A percentile compares a stretch with the other conserved stretches of the same genome.
Conservation (phyloP, 371 early-diverging fungal genomes). For the Phascolomyces articulosus region DNA sequence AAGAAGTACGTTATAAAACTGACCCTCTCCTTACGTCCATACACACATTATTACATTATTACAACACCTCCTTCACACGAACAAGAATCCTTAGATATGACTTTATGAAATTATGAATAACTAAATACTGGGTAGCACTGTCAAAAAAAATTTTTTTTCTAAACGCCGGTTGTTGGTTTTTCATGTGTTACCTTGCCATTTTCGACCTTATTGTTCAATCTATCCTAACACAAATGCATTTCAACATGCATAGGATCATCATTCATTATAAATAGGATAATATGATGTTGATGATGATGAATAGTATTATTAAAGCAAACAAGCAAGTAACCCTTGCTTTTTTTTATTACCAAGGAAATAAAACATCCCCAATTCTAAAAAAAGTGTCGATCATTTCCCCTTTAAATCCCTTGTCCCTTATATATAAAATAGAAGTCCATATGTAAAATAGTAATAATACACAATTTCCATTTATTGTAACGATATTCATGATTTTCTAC, state of each 20-base stretch:
- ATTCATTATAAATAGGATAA: too few species aligned
- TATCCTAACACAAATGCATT: slow-evolving; percentile 1
- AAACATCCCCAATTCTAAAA: too few species aligned
- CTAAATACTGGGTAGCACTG: not conserved
- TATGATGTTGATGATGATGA: too few species aligned
- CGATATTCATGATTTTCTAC: slow-evolving; percentile 1
- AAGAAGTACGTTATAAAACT: too few species aligned
- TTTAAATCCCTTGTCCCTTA: not conserved
- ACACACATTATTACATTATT: too few species aligned
- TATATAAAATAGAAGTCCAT: not conserved
- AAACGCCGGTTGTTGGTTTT: not conserved
- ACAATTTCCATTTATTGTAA: not conserved
- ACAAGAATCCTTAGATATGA: not conserved
- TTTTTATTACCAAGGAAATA: too few species aligned
- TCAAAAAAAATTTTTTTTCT: not conserved
- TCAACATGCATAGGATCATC: not conserved
- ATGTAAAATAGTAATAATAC: not conserved
- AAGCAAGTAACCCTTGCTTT: too few species aligned
- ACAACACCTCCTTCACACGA: not conserved
- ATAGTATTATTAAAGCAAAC: too few species aligned
- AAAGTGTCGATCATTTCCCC: slow-evolving; percentile 1
- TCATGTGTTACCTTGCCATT: not conserved
- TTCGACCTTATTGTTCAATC: not conserved
- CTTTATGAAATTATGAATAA: too few species aligned
- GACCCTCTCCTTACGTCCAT: too few species aligned